Evolutionary conservation across 371 early-diverging fungal species (phyloP).

Genomic region (Rhizomucor pusillus): DNA sequence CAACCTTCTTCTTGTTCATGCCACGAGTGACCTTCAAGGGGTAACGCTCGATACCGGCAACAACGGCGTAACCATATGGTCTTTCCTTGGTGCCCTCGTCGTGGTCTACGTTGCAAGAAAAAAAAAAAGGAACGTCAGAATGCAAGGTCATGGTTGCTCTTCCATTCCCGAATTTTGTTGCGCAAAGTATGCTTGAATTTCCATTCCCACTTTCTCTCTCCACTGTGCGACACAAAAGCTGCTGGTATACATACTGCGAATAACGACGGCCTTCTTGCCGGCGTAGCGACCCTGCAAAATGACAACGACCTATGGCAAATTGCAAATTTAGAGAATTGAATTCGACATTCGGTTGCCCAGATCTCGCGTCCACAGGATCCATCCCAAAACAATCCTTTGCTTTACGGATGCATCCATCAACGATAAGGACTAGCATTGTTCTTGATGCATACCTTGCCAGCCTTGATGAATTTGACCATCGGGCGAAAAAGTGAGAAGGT

Average conservation of each 20-base stretch:
- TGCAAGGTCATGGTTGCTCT: neutral
- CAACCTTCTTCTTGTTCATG: constrained; percentile 91
- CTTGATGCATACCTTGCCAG: constrained; percentile 10
- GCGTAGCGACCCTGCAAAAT: constrained; percentile 96
- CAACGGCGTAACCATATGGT: constrained; percentile 95
- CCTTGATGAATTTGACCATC: constrained; percentile 22
- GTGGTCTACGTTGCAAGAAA: no score
- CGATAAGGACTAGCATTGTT: neutral
- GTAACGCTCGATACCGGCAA: constrained; percentile 95
- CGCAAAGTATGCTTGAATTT: no score
- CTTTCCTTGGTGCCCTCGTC: constrained; percentile 89
- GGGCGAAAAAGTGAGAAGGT: no score
- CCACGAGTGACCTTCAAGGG: constrained; percentile 92
- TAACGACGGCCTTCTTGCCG: constrained; percentile 98
- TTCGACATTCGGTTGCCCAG: no score
- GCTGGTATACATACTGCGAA: constrained; percentile 69
- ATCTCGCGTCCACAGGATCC: no score
- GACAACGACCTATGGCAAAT: constrained; percentile 97
- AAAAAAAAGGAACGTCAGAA: no score
- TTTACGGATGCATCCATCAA: constrained; percentile 13
- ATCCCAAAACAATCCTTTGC: no score
- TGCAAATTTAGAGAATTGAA: no score
- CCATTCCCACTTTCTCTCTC: no score
- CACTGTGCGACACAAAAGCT: no score
- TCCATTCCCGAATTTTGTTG: no score